These are phyloP conservation scores for Arachis stenosperma DNA, from an alignment of 306 rosid species.

Conservation along the genomic window DNA sequence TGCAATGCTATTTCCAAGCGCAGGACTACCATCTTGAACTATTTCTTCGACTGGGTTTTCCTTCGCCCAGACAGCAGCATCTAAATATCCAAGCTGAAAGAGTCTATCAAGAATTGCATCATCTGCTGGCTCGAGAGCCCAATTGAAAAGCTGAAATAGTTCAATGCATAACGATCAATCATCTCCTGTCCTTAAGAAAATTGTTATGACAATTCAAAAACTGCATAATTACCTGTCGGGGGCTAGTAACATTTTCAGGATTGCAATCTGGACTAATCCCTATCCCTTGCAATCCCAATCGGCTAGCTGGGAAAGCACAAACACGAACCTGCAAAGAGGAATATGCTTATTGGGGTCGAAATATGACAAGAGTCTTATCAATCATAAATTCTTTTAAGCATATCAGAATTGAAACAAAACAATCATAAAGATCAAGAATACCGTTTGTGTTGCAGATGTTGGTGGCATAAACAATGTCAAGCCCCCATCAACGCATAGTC, in stretches of 20 bases:
- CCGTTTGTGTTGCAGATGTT: constrained; percentile 89
- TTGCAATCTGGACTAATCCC: constrained; percentile 60
- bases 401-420: constrained; percentile 17
- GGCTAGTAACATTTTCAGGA: constrained; percentile 45
- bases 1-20: constrained; percentile 40
- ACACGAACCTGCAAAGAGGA: constrained; percentile 64
- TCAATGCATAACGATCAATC: constrained; percentile 25
- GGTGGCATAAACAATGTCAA: constrained; percentile 97
- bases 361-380: constrained; percentile 10
- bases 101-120: constrained; percentile 74
- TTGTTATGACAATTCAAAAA: constrained; percentile 24
- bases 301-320: constrained; percentile 85
- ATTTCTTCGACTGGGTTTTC: constrained; percentile 70
- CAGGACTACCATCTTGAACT: constrained; percentile 56
- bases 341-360: constrained; percentile 6
- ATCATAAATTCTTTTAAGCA: constrained; percentile 17
- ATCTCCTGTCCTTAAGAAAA: constrained; percentile 7
- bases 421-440: constrained; percentile 36
- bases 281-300: constrained; percentile 68
- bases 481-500: constrained; percentile 94
- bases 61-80: constrained; percentile 85
- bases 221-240: constrained; percentile 52
- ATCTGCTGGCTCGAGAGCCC: constrained; percentile 85
- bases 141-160: constrained; percentile 52
- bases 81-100: constrained; percentile 81